Evolutionary conservation across 2,329 filamentous ascomycete species (phyloP).

Genomic region (Ceratocystis destructans): DNA sequence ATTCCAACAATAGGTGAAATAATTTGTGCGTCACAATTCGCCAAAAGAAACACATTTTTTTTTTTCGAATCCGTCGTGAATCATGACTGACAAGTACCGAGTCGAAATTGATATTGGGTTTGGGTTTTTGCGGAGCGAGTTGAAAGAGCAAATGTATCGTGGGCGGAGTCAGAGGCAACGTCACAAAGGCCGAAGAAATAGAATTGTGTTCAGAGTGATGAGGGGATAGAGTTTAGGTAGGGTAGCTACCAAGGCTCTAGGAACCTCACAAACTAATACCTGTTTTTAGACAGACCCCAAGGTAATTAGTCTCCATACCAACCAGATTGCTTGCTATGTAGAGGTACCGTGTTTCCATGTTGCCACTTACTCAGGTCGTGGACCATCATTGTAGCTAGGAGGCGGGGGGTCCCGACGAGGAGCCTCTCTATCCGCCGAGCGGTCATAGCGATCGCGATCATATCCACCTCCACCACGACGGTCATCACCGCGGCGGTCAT

Average conservation of each 20-base stretch:
- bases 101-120: slow-evolving; percentile 3
- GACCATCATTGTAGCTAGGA: slow-evolving; percentile 30
- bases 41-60: slow-evolving; percentile 15
- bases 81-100: slow-evolving; percentile 10
- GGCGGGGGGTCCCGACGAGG: slow-evolving; percentile 30
- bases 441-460: slow-evolving; percentile 38
- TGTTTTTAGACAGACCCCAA: slow-evolving; percentile 14
- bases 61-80: slow-evolving; percentile 19
- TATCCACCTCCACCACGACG: slow-evolving; percentile 32
- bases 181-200: slow-evolving; percentile 1
- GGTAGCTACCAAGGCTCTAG: neutral
- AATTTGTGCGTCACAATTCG: slow-evolving; percentile 8
- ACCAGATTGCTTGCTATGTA: slow-evolving; percentile 11
- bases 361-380: slow-evolving; percentile 29
- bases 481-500: slow-evolving; percentile 27
- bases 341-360: slow-evolving; percentile 5
- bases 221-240: neutral
- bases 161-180: neutral
- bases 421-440: slow-evolving; percentile 31
- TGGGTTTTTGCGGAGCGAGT: slow-evolving; percentile 11
- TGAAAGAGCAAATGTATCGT: slow-evolving; percentile 7
- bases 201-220: neutral
- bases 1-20: neutral
- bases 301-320: slow-evolving; percentile 16
- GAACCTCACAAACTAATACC: slow-evolving; percentile 10